A percentile compares a stretch with the other conserved stretches of the same genome.
Conservation (phyloP, 2,329 filamentous ascomycete genomes). For the Chaetomium olivaceum region DNA sequence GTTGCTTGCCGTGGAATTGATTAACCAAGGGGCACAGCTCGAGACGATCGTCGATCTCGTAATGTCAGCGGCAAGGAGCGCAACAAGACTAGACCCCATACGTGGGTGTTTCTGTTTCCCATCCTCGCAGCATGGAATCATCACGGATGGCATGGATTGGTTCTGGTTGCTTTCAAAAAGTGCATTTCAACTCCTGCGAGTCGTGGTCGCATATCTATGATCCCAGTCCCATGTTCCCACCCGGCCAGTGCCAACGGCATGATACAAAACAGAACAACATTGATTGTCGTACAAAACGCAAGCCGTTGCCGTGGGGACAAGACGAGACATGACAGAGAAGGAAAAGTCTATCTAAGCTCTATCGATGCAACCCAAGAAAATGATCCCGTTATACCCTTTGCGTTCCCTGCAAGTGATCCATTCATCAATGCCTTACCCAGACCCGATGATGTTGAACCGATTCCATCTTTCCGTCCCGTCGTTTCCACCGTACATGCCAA, state of each 20-base stretch:
- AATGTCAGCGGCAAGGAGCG: neutral
- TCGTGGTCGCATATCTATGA: neutral
- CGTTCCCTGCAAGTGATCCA: neutral
- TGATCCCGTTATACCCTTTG: neutral
- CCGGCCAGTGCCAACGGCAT: slow-evolving; percentile 13
- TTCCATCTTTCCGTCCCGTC: neutral
- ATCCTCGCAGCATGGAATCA: neutral
- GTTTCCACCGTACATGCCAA: slow-evolving; percentile 13
- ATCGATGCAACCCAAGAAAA: slow-evolving; percentile 12
- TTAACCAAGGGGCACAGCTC: neutral
- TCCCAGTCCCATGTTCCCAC: neutral
- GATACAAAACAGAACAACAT: slow-evolving; percentile 10
- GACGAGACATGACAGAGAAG: slow-evolving; percentile 9
- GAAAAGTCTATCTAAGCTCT: slow-evolving; percentile 23
- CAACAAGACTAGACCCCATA: neutral
- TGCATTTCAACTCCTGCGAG: slow-evolving; percentile 14
- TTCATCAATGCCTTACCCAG: neutral
- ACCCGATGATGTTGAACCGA: slow-evolving; percentile 9
- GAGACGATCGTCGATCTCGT: neutral
- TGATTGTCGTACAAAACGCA: slow-evolving; percentile 18
- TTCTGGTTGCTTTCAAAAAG: neutral
- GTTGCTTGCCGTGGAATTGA: neutral
- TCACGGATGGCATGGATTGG: neutral
- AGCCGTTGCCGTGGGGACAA: slow-evolving; percentile 14
- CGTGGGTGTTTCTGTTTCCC: too few species aligned